Evolutionary conservation across 305 asterid genomes (phyloP), one percentile per base, ranked within the genome.

Genomic region (Plantago lanceolata): DNA sequence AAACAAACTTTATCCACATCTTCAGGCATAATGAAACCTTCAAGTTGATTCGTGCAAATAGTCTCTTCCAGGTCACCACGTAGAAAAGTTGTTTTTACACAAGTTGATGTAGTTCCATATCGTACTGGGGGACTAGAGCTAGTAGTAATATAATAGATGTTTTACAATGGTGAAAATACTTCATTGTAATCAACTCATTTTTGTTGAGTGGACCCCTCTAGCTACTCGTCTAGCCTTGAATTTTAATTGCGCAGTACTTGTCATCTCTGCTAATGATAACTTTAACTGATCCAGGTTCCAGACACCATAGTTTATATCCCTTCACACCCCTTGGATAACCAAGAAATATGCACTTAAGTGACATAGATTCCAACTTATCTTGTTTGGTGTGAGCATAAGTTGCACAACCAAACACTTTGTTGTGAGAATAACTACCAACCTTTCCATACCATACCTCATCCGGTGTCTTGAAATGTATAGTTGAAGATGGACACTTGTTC

Each of bases 131-230:
- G 12, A 45, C 49, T 45, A 45, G 12, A 17, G 49, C 49, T 17
- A 2, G 16, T 15, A 45, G 12, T 45, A 45, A 11, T 8, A 2
- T 45, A 17, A 45, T 45, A 45, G 49, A 45, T 45, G 49, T n/a
- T 7, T 11, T 9, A 48, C 54, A 5, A 48, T 16, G 21, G 54
- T 8, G 3, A 77, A 65, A 19, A 73, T 67, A 53, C 21, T 1
- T 53, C 58, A 40, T 6, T 40, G 6, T 6, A 53, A n/a, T 4
- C 58, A 40, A 40, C n/a, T 53, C 21, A 13, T n/a, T n/a, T n/a
- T 21, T 53, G 14, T 5, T 53, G 58, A 0, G 33, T 17, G n/a
- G 14, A 55, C 13, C 59, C 59, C 40, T n/a, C 31, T 55, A 26
- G 18, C 59, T 6, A 55, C 43, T 2, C 24, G 8, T 12, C 57